phyloP scores from a whole-genome alignment of 805 yeast genomes.

The Wickerhamia fluorescens region DNA sequence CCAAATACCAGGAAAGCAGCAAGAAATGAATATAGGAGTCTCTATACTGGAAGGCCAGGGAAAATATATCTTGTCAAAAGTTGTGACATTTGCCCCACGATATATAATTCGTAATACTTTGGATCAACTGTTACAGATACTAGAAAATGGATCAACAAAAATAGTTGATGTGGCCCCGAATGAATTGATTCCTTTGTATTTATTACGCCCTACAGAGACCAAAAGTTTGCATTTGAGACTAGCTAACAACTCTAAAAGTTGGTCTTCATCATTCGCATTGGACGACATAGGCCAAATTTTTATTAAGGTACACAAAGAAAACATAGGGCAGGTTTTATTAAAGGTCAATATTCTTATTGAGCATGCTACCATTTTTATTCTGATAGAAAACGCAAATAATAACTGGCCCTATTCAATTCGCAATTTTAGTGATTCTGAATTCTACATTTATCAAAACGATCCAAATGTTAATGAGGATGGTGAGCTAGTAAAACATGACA shows the following conservation, averaged over 20 bases:
- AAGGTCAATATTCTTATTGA: slow-evolving; percentile 74
- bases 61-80: slow-evolving; percentile 66
- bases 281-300: slow-evolving; percentile 79
- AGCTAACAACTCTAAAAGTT: slow-evolving; percentile 47
- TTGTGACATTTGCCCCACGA: slow-evolving; percentile 77
- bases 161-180: slow-evolving; percentile 40
- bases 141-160: slow-evolving; percentile 61
- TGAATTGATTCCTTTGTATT: slow-evolving; percentile 53
- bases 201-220: slow-evolving; percentile 46
- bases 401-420: slow-evolving; percentile 92
- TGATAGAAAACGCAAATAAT: slow-evolving; percentile 61
- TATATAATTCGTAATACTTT: slow-evolving; percentile 65
- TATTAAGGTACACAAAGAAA: slow-evolving; percentile 59
- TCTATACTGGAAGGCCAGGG: slow-evolving; percentile 80
- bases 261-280: slow-evolving; percentile 87
- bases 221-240: slow-evolving; percentile 61
- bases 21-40: slow-evolving; percentile 71
- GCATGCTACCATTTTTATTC: slow-evolving; percentile 73
- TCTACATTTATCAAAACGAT: slow-evolving; percentile 78
- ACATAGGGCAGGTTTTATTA: slow-evolving; percentile 61
- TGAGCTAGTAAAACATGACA: slow-evolving; percentile 39
- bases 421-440: slow-evolving; percentile 83
- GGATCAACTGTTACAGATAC: slow-evolving; percentile 47
- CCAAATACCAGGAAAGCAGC: slow-evolving; percentile 41
- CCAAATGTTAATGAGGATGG: slow-evolving; percentile 65